These are phyloP conservation scores for Ceratocystis ficicola DNA, from an alignment of 2,329 filamentous ascomycete species.

Conservation along the genomic window DNA sequence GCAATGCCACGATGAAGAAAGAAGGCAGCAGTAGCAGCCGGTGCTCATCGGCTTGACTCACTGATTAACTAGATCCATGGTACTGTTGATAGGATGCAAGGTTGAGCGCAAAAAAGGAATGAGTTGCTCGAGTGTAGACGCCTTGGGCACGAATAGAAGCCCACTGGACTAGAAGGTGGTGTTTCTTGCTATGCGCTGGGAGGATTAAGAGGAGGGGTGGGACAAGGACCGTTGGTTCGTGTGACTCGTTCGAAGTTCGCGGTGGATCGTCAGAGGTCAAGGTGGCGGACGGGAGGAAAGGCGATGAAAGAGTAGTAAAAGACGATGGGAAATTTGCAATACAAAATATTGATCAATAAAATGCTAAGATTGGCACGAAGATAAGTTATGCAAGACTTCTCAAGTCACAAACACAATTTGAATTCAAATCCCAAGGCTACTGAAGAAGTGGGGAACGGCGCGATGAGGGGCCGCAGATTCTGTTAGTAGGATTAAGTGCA, in stretches of 20 bases:
- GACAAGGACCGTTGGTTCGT: not conserved
- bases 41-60: slow-evolving; percentile 29
- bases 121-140: not conserved
- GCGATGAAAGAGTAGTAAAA: too few species aligned
- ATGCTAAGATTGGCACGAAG: too few species aligned
- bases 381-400: too few species aligned
- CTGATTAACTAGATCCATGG: slow-evolving; percentile 52
- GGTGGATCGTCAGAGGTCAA: not conserved
- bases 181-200: not conserved
- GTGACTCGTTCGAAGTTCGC: not conserved
- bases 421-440: not conserved
- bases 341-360: too few species aligned
- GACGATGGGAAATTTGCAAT: too few species aligned
- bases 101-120: not conserved
- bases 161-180: not conserved
- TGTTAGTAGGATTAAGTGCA: too few species aligned
- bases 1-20: slow-evolving; percentile 1
- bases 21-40: slow-evolving; percentile 15
- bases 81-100: not conserved
- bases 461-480: not conserved
- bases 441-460: not conserved
- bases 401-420: not conserved
- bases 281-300: too few species aligned
- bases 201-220: not conserved
- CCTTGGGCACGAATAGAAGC: not conserved